Evolutionary conservation across 148 eudicot genomes (phyloP).

Genomic region (Vaccinium macrocarpon): DNA sequence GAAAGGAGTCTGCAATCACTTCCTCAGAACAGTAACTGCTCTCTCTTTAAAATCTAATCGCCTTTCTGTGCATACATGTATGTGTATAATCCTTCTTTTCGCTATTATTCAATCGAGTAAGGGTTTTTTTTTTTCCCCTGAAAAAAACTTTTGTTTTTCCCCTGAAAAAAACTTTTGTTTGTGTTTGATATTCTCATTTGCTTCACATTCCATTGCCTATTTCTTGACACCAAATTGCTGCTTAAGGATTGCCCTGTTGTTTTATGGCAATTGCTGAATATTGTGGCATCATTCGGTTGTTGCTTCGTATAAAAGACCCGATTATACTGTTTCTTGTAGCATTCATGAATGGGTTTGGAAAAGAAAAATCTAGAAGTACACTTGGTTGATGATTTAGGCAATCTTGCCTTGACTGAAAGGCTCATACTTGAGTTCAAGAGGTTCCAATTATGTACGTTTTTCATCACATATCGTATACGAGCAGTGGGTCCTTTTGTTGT

Average conservation of each 20-base stretch:
- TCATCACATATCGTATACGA: background rate
- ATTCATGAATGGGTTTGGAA: background rate
- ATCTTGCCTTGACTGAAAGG: background rate
- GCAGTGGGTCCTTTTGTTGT: background rate
- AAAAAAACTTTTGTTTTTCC: background rate
- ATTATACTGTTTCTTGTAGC: background rate
- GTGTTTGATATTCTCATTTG: background rate
- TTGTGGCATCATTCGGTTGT: background rate
- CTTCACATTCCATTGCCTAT: background rate
- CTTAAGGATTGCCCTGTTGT: background rate
- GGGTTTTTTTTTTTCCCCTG: background rate
- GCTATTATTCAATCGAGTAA: background rate
- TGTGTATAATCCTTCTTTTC: background rate
- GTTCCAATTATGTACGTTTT: background rate
- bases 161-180: background rate
- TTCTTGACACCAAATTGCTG: background rate
- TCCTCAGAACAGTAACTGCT: conserved; percentile 55
- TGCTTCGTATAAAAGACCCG: background rate
- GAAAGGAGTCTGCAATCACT: conserved; percentile 73
- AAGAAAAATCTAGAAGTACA: background rate
- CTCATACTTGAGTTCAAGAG: background rate
- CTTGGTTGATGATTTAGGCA: background rate
- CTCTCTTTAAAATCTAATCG: background rate
- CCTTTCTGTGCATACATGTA: background rate
- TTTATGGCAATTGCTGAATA: background rate